Conservation (phyloP, 129 eudicot genomes). For the Calendula officinalis region DNA sequence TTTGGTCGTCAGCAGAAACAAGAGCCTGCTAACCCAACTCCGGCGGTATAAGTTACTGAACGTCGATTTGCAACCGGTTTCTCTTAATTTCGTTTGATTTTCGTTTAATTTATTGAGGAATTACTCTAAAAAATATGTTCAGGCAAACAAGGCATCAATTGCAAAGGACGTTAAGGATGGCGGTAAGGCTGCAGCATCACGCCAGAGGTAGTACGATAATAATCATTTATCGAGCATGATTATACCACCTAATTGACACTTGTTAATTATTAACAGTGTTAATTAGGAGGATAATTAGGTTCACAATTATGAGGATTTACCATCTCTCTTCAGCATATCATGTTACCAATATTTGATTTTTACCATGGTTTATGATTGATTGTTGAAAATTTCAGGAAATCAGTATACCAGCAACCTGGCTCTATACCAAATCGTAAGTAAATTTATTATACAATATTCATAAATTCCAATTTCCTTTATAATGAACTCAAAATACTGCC, state of each 20-base stretch:
- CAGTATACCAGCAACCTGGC: slow-evolving; percentile 36
- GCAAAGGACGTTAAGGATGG: slow-evolving; percentile 29
- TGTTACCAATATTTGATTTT: neutral
- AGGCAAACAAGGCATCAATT: slow-evolving; percentile 15
- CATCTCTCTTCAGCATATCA: neutral
- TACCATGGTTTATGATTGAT: slow-evolving; percentile 11
- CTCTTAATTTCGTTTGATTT: neutral
- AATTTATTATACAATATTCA: neutral
- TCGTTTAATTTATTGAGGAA: neutral
- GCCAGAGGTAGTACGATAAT: slow-evolving; percentile 31
- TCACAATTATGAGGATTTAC: neutral
- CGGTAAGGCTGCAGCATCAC: slow-evolving; percentile 18
- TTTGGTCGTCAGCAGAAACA: slow-evolving; percentile 33
- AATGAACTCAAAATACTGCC: neutral
- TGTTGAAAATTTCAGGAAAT: slow-evolving; percentile 44
- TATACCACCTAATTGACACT: neutral
- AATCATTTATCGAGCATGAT: neutral
- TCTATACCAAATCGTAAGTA: slow-evolving; percentile 48
- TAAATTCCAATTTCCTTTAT: neutral
- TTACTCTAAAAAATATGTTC: no score
- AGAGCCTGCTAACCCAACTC: neutral
- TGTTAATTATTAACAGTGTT: neutral
- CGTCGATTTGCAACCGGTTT: slow-evolving; percentile 2
- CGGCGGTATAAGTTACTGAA: slow-evolving; percentile 6
- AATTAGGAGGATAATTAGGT: neutral